phyloP scores from a whole-genome alignment of 345 rosid species.

The Mercurialis annua region DNA sequence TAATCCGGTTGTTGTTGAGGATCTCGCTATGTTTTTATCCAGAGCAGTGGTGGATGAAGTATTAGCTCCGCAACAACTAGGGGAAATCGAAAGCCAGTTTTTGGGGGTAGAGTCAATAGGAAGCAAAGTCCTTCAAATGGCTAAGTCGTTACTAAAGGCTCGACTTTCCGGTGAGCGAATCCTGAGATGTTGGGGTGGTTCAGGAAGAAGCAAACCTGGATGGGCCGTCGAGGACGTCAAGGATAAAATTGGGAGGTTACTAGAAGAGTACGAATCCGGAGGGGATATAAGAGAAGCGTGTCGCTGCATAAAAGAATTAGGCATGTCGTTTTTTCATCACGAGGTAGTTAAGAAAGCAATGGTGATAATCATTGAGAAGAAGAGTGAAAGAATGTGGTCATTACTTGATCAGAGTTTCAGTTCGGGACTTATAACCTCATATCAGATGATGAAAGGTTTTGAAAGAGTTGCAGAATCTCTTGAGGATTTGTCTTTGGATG shows the following conservation, averaged over 20 bases:
- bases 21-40: conserved; percentile 80
- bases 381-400: conserved; percentile 53
- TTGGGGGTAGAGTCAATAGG: conserved; percentile 49
- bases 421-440: conserved; percentile 64
- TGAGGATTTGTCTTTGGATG: conserved; percentile 77
- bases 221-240: conserved; percentile 74
- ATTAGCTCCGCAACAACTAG: conserved; percentile 66
- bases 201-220: conserved; percentile 58
- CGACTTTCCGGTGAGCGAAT: conserved; percentile 78
- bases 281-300: conserved; percentile 70
- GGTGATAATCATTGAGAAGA: conserved; percentile 58
- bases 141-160: conserved; percentile 68
- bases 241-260: conserved; percentile 54
- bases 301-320: conserved; percentile 75
- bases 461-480: conserved; percentile 59
- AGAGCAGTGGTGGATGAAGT: conserved; percentile 86
- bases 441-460: conserved; percentile 82
- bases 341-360: conserved; percentile 76
- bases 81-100: conserved; percentile 55
- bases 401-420: conserved; percentile 52
- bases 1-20: conserved; percentile 75
- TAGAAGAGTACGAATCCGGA: conserved; percentile 84
- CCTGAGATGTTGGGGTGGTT: conserved; percentile 83
- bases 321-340: conserved; percentile 87
- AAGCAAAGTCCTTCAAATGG: conserved; percentile 62